These are phyloP conservation scores for Arthonia radiata DNA, from an alignment of 495 filamentous ascomycete species.

Conservation along the genomic window DNA sequence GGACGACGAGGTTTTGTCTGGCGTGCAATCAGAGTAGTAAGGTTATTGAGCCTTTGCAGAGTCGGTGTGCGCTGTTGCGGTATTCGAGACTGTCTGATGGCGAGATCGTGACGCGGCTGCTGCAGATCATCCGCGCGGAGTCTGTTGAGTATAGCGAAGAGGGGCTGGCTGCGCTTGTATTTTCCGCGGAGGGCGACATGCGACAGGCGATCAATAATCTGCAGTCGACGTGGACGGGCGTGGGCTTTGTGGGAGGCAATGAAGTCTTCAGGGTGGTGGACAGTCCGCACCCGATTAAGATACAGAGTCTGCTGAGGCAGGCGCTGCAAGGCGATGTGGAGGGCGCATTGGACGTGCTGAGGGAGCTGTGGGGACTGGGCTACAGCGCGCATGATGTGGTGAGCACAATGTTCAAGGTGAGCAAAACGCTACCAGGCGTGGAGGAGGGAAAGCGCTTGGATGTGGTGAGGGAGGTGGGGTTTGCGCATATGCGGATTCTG, in stretches of 20 bases:
- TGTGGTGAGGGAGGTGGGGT: constrained; percentile 87
- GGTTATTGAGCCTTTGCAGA: constrained; percentile 96
- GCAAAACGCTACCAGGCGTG: constrained; percentile 72
- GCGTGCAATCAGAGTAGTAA: constrained; percentile 98
- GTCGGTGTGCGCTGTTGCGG: constrained; percentile 83
- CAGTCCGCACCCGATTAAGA: constrained; percentile 87
- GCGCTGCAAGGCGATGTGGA: constrained; percentile 84
- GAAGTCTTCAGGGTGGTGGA: constrained; percentile 98
- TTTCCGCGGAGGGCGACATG: constrained; percentile 97
- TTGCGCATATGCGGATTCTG: constrained; percentile 96
- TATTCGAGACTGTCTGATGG: constrained; percentile 80
- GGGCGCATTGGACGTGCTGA: constrained; percentile 57
- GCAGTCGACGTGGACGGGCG: constrained; percentile 84
- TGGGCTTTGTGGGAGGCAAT: constrained; percentile 88
- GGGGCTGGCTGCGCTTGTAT: constrained; percentile 81
- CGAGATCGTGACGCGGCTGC: constrained; percentile 68
- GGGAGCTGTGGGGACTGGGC: constrained; percentile 81
- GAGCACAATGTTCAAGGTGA: constrained; percentile 95
- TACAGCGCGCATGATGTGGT: constrained; percentile 96
- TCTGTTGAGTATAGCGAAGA: constrained; percentile 60
- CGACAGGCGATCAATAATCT: constrained; percentile 97
- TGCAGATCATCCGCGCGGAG: constrained; percentile 82
- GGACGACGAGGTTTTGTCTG: constrained; percentile 92
- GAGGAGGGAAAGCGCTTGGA: constrained; percentile 86
- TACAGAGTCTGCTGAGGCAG: constrained; percentile 94